A percentile compares a stretch with the other conserved stretches of the same genome.
Conservation (phyloP, 371 early-diverging fungal genomes). For the Neoconidiobolus thromboides region DNA sequence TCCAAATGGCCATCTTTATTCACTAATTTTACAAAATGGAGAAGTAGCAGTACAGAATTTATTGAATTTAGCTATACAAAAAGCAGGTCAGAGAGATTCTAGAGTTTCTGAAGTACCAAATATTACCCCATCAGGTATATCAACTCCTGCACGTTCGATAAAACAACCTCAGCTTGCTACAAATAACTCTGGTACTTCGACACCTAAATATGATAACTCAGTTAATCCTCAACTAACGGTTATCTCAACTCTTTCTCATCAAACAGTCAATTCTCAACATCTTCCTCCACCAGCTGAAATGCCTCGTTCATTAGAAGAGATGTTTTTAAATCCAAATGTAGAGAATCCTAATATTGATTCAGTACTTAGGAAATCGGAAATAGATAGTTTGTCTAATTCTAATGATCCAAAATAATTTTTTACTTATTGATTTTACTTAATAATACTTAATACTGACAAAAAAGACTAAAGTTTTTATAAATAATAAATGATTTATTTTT, state of each 20-base stretch:
- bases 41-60: background rate
- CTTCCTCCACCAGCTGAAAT: background rate
- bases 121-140: background rate
- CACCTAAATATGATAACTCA: background rate
- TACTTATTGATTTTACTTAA: too few species aligned
- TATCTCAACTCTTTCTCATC: background rate
- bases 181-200: too few species aligned
- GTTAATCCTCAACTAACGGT: background rate
- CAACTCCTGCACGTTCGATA: background rate
- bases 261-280: background rate
- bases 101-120: background rate
- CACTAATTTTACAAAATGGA: constrained; percentile 15
- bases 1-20: constrained; percentile 28
- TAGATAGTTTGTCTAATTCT: too few species aligned
- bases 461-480: too few species aligned
- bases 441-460: too few species aligned
- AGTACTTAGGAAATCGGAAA: too few species aligned
- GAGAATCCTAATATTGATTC: too few species aligned
- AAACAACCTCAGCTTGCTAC: background rate
- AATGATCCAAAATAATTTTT: too few species aligned
- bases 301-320: constrained; percentile 1
- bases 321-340: background rate
- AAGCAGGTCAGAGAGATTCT: background rate
- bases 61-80: background rate
- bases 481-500: too few species aligned